Evolutionary conservation across 2,329 filamentous ascomycete genomes (phyloP), one percentile per base, ranked within the genome.

Genomic region (Dothiorella sarmentorum): DNA sequence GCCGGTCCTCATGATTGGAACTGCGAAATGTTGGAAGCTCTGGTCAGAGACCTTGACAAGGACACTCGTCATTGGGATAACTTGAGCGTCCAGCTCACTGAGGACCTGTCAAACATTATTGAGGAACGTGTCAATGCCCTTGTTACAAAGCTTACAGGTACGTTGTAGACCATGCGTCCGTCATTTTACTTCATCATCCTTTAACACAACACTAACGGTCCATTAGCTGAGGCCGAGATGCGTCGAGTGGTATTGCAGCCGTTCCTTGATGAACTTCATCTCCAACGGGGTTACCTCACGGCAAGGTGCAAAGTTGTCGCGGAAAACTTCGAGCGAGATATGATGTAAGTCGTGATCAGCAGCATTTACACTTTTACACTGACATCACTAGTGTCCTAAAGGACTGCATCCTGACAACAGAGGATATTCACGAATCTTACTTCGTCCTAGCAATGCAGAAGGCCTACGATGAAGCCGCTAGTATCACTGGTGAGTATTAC

Each of bases 361-460:
- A 10, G 29, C 9, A n/a, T 31, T 13, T 15, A 31, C 29, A 31
- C 15, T 1, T 13, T 11, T 15, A 10, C 9, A 31, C 29, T 31
- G 15, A 31, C 15, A 11, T 31, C 10, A 1, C 10, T 13, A 31
- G 29, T 31, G 15, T 10, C 29, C 10, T 31, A 9, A 13, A 51
- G 47, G 17, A 40, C 45, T 4, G 15, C 6, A 31, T 62, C 22
- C 1, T 31, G 1, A 18, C 22, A 7, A 13, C 15, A 11, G 27
- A 13, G 15, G 10, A 60, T 9, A 29, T 26, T 5, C 15, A 58
- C 0, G 49, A 49, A 2, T 35, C 60, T 33, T 66, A 66, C 42
- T 60, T 67, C 17, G 35, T 51, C 3, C 43, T 59, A 13, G 60
- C 60, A 2, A 64, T 68, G 59, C 3, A 27, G 3, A 5, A 45